Conservation (phyloP, 2,329 filamentous ascomycete genomes). For the Didymella lethalis region DNA sequence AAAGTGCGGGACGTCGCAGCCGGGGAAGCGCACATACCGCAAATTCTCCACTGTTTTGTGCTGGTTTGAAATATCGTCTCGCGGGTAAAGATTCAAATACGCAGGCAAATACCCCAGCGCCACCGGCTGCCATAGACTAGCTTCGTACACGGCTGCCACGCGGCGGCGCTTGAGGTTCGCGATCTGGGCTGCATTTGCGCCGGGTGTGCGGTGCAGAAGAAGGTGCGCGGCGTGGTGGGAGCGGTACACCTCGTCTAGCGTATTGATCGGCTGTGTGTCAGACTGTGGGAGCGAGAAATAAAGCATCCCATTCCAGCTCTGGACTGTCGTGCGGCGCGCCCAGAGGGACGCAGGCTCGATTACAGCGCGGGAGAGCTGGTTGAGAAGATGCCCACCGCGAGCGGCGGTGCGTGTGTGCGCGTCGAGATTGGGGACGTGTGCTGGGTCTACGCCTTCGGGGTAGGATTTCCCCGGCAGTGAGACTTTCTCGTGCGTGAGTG, state of each 20-base stretch:
- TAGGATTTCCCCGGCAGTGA: constrained; percentile 35
- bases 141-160: constrained; percentile 34
- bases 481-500: constrained; percentile 31
- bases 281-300: constrained; percentile 34
- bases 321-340: constrained; percentile 37
- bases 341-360: constrained; percentile 40
- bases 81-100: constrained; percentile 32
- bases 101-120: constrained; percentile 39
- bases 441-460: constrained; percentile 25
- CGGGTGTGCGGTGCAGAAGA: constrained; percentile 10
- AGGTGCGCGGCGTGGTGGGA: constrained; percentile 29
- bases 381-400: constrained; percentile 36
- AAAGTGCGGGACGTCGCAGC: constrained; percentile 44
- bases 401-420: constrained; percentile 26
- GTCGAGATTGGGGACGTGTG: constrained; percentile 36
- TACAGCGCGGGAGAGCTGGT: constrained; percentile 29
- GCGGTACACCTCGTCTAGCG: constrained; percentile 29
- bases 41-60: constrained; percentile 28
- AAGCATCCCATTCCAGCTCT: constrained; percentile 40
- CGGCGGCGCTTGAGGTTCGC: constrained; percentile 23
- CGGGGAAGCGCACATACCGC: constrained; percentile 40
- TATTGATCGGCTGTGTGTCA: not conserved
- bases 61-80: not conserved
- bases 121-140: constrained; percentile 27
- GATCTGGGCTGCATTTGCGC: constrained; percentile 16